Evolutionary conservation across 805 yeast species (phyloP).

Genomic region (Wickerhamomyces rabaulensis): DNA sequence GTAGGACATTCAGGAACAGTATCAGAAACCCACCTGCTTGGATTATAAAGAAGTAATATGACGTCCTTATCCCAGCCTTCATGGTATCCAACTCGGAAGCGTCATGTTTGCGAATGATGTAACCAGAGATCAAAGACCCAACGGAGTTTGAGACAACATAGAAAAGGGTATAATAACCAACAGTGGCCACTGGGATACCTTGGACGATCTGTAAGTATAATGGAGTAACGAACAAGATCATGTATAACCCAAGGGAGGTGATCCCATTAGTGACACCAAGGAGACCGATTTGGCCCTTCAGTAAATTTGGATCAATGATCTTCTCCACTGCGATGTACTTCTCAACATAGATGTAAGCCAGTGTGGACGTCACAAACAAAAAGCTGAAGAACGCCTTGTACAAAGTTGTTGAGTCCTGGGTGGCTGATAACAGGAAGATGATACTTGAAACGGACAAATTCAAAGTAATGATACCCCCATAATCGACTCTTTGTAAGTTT

Average conservation of each 20-base stretch:
- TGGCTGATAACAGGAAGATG: conserved; percentile 29
- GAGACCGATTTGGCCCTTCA: conserved; percentile 34
- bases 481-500: conserved; percentile 34
- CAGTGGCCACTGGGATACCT: conserved; percentile 29
- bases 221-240: conserved; percentile 33
- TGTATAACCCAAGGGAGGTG: conserved; percentile 32
- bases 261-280: conserved; percentile 33
- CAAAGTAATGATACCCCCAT: conserved; percentile 35
- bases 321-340: conserved; percentile 32
- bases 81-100: conserved; percentile 19
- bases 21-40: conserved; percentile 17
- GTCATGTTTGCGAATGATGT: conserved; percentile 22
- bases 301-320: conserved; percentile 34
- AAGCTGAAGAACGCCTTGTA: conserved; percentile 11
- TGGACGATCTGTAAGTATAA: conserved; percentile 40
- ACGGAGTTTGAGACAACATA: conserved; percentile 34
- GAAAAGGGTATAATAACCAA: conserved; percentile 37
- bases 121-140: conserved; percentile 37
- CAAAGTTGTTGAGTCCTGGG: conserved; percentile 10
- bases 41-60: conserved; percentile 11
- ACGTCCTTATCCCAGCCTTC: conserved; percentile 15
- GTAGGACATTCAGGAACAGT: conserved; percentile 5
- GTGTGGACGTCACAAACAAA: conserved; percentile 8
- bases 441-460: conserved; percentile 30
- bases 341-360: conserved; percentile 30